Evolutionary conservation across 257 asterid genomes (phyloP).

Genomic region (Capsicum baccatum): DNA sequence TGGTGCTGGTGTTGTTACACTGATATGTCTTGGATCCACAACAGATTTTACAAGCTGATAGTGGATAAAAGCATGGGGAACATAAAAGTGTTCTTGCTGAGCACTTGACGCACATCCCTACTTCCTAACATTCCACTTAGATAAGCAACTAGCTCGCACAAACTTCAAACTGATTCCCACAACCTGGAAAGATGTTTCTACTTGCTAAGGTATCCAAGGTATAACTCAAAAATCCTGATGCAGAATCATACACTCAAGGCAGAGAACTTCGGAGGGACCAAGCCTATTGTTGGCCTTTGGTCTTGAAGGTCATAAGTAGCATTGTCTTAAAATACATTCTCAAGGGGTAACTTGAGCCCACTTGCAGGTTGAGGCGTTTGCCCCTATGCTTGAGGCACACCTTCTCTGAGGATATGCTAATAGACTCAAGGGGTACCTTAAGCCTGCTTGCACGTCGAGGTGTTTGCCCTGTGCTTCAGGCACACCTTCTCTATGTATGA

Average conservation of each 20-base stretch:
- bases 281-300: background rate
- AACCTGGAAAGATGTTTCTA: background rate
- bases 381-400: background rate
- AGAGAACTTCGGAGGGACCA: slow-evolving; percentile 9
- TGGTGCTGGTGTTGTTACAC: background rate
- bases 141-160: slow-evolving; percentile 12
- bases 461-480: background rate
- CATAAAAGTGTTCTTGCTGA: slow-evolving; percentile 11
- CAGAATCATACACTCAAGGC: background rate
- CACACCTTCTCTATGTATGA: slow-evolving; percentile 12
- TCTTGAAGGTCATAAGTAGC: slow-evolving; percentile 4
- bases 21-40: slow-evolving; percentile 2
- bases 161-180: slow-evolving; percentile 20
- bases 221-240: slow-evolving; percentile 19
- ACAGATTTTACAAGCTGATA: slow-evolving; percentile 1
- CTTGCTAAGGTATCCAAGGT: background rate
- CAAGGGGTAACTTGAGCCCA: background rate
- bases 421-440: background rate
- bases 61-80: background rate
- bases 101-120: slow-evolving; percentile 3
- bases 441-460: background rate
- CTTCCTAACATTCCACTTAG: background rate
- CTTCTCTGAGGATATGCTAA: slow-evolving; percentile 20
- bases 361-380: background rate
- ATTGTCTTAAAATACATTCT: background rate